Base-by-base conservation (phyloP, 1,284 basidiomycete species). In the Nidula niveotomentosa region DNA sequence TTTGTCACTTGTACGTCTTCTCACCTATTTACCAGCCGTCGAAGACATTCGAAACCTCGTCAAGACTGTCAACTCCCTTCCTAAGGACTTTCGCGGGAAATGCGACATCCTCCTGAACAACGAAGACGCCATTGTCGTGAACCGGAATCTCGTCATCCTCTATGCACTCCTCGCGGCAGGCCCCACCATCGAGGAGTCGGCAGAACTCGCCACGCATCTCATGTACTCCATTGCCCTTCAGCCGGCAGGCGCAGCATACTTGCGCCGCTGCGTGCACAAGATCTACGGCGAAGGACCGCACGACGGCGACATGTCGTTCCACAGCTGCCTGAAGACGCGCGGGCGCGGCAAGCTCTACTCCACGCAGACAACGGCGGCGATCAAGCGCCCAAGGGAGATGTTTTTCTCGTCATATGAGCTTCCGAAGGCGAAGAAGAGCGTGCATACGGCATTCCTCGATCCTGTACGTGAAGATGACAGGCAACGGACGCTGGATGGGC, bases 371-470 rank as follows among this genome's bases (percentile, higher is more conserved):
- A 59, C 68, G 7, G 64, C 66, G 44, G 67, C 67, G 7, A 68
- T 72, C 51, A 70, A 70, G 52, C 68, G 67, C n/a, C 68, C 69
- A 3, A 54, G 72, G 43, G 75, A 74, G 53, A 74, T 75, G 74
- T 70, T 73, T 53, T 60, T 66, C 7, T 74, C 74, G 4, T 67
- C 53, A 2, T 75, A 74, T 52, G 56, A 62, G 15, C 57, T 65
- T 18, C 53, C 58, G 12, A 63, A 63, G 10, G 74, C 76, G 6
- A 51, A 65, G 37, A 60, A 66, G 43, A 69, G 65, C 36, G 70
- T 70, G 61, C 65, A 61, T 10, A 65, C 64, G 1, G 64, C 62
- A 0, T 63, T 72, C 48, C 61, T 67, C 30, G 67, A 66, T 36
- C 61, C 67, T 34, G 57, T 64, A 44, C 64, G 65, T 33, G 53